Percentiles rank a stretch among this genome's conserved stretches.
These are phyloP conservation scores for Yarrowia alimentaria DNA, from an alignment of 805 yeast species.

Conservation along the genomic window DNA sequence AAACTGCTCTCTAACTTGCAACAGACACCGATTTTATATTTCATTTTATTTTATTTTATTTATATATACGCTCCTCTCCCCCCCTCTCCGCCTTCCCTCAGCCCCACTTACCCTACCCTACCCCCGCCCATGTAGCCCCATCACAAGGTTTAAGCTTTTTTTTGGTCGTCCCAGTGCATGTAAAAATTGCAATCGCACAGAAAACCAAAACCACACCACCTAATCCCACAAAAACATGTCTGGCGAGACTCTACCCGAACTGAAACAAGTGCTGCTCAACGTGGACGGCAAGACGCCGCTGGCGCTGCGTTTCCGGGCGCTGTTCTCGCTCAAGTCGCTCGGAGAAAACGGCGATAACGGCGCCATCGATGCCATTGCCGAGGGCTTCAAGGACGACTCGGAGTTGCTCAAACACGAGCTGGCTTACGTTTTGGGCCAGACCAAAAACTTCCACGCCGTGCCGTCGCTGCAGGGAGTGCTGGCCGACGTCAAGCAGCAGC, in stretches of 20 bases:
- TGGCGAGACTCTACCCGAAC: slow-evolving; percentile 26
- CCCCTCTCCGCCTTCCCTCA: no score
- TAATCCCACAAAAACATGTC: background rate
- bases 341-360: slow-evolving; percentile 68
- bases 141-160: background rate
- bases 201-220: background rate
- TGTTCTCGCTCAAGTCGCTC: slow-evolving; percentile 81
- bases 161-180: slow-evolving; percentile 1
- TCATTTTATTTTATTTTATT: no score
- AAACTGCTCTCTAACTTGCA: no score
- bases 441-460: slow-evolving; percentile 77
- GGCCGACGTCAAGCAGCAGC: slow-evolving; percentile 57
- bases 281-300: slow-evolving; percentile 61
- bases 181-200: background rate
- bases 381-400: slow-evolving; percentile 73
- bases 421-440: slow-evolving; percentile 96
- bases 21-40: no score
- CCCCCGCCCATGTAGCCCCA: no score
- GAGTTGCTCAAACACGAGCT: slow-evolving; percentile 96
- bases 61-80: no score
- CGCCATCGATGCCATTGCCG: slow-evolving; percentile 82
- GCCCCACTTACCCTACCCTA: no score
- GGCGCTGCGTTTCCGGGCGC: slow-evolving; percentile 88
- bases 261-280: slow-evolving; percentile 38
- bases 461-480: slow-evolving; percentile 72